Conservation (phyloP, 2,329 filamentous ascomycete species). For the Cladosporium velox region DNA sequence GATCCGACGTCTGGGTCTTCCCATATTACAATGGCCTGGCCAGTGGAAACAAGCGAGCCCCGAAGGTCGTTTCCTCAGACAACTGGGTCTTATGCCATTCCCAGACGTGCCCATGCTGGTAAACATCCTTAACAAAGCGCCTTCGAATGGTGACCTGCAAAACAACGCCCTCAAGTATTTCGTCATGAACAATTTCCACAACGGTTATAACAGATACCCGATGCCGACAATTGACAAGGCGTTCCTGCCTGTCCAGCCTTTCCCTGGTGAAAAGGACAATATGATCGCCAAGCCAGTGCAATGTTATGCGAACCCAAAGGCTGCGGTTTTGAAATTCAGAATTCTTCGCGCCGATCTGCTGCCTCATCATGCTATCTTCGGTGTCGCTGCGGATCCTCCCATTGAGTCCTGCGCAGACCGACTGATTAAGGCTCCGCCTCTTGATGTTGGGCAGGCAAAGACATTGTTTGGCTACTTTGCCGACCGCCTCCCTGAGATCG, state of each 20-base stretch:
- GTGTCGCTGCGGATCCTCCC: conserved; percentile 78
- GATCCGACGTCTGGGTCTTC: conserved; percentile 69
- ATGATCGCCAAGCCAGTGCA: conserved; percentile 69
- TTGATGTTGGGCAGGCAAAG: conserved; percentile 64
- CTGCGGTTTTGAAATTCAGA: conserved; percentile 76
- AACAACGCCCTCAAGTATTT: conserved; percentile 78
- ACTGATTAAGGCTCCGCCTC: conserved; percentile 71
- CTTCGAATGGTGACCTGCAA: conserved; percentile 60
- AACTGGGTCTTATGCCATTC: conserved; percentile 70
- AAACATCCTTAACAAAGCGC: conserved; percentile 70
- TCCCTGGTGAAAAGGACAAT: conserved; percentile 53
- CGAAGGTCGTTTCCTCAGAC: conserved; percentile 73
- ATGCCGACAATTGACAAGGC: conserved; percentile 50
- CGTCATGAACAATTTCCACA: conserved; percentile 73
- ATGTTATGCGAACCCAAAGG: conserved; percentile 80
- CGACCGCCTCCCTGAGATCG: conserved; percentile 72
- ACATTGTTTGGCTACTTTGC: conserved; percentile 82
- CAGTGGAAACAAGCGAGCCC: conserved; percentile 64
- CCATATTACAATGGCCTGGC: conserved; percentile 80
- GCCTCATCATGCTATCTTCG: conserved; percentile 79
- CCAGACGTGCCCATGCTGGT: conserved; percentile 76
- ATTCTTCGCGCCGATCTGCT: conserved; percentile 77
- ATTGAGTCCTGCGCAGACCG: conserved; percentile 75
- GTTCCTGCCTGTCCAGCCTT: conserved; percentile 72
- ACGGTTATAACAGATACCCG: conserved; percentile 70